Evolutionary conservation across 139 green algal genomes (phyloP), one percentile per base, ranked within the genome.

Genomic region (Haematococcus lacustris): DNA sequence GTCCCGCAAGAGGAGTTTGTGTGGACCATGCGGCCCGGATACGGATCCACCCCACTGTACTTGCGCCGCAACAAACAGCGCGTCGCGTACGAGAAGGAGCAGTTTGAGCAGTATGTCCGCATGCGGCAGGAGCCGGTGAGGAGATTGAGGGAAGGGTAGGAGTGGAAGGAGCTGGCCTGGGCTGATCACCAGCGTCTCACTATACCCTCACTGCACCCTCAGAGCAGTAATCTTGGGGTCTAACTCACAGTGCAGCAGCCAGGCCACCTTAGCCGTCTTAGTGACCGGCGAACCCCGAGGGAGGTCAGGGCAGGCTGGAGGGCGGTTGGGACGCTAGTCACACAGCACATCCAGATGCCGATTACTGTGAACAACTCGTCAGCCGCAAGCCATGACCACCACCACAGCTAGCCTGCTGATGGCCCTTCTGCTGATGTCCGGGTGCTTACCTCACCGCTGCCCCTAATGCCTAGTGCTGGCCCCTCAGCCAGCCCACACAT

Each of bases 31-130:
- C 87, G 89, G 79, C 80, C 83, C 23, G 83, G 86, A 25, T 96
- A 87, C 78, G 91, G 91, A 23, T 82, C 89, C 69, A 82, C 92
- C 60, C 92, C 92, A 21, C 73, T 82, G 21, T 97, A 97, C 82
- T 77, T 97, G 51, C 82, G 82, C 50, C 84, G 82, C 60, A 90
- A 91, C 77, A 92, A 93, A 83, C 21, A 67, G 38, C 64, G 80
- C 67, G 75, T 94, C 47, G 67, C 70, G 7, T 39, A 74, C 34
- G 88, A 95, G 77, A 83, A 86, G 73, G 70, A 88, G 71, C 68
- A 85, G 59, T 80, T 91, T 33, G 85, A 88, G 71, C 62, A 86
- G 35, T 93, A 86, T 78, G 23, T 88, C 7, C 68, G 68, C 9
- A 74, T 88, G 37, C 79, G 76, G 4, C 65, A 84, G 47, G 72